These are phyloP conservation scores for Leptomonas seymouri DNA, from an alignment of 208 protist genomes.

Conservation along the genomic window DNA sequence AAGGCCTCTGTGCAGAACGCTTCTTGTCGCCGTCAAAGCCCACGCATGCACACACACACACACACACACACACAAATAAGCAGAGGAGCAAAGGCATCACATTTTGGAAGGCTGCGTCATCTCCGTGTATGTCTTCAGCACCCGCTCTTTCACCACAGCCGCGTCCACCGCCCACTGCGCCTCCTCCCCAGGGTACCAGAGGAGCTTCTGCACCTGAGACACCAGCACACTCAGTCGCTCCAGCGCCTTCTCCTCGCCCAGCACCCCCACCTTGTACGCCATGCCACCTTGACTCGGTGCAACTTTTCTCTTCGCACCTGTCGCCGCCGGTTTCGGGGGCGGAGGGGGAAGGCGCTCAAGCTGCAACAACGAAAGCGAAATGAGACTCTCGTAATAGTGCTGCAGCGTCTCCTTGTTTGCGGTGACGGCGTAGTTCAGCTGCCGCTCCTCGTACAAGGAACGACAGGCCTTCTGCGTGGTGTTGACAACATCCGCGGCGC, in stretches of 20 bases:
- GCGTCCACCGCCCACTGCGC: slow-evolving; percentile 5
- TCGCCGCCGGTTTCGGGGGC: not conserved
- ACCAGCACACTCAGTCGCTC: slow-evolving; percentile 28
- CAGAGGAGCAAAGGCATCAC: slow-evolving; percentile 1
- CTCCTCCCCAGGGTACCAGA: slow-evolving; percentile 28
- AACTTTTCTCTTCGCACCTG: not conserved
- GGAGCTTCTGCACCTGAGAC: slow-evolving; percentile 31
- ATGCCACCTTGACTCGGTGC: slow-evolving; percentile 2
- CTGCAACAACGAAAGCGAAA: slow-evolving; percentile 28
- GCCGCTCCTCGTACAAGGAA: slow-evolving; percentile 26
- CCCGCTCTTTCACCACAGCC: slow-evolving; percentile 16
- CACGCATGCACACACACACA: too few species aligned
- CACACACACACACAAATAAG: not conserved
- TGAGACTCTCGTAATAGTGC: slow-evolving; percentile 42
- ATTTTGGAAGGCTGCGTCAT: slow-evolving; percentile 31
- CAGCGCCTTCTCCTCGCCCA: slow-evolving; percentile 22
- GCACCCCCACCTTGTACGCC: slow-evolving; percentile 15
- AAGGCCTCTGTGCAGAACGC: too few species aligned
- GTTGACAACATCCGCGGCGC: slow-evolving; percentile 24
- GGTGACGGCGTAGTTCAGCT: slow-evolving; percentile 39
- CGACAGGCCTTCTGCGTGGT: slow-evolving; percentile 24
- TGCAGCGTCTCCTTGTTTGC: slow-evolving; percentile 54
- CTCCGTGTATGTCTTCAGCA: slow-evolving; percentile 30
- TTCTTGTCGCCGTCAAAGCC: too few species aligned
- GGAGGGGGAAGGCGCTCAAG: slow-evolving; percentile 6